These are phyloP conservation scores for Chaetoscypha palmicola DNA, from an alignment of 2,329 filamentous ascomycete genomes.

Conservation along the genomic window DNA sequence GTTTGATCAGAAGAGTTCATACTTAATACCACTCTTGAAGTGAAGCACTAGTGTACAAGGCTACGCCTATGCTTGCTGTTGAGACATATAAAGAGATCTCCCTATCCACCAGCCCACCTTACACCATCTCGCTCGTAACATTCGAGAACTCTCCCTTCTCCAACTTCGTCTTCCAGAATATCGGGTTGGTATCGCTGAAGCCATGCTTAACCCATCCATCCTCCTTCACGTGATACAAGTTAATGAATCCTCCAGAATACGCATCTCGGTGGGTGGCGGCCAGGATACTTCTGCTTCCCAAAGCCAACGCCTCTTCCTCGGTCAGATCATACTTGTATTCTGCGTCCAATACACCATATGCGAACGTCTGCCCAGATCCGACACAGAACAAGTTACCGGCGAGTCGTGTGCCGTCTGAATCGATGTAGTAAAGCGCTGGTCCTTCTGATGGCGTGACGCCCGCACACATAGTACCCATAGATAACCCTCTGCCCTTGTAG, in stretches of 20 bases:
- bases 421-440: conserved; percentile 97
- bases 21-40: conserved; percentile 15
- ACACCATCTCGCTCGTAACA: conserved; percentile 30
- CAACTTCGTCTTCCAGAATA: conserved; percentile 99
- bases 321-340: conserved; percentile 87
- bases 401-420: conserved; percentile 89
- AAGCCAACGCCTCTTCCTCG: conserved; percentile 81
- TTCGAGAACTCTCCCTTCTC: conserved; percentile 90
- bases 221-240: conserved; percentile 98
- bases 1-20: conserved; percentile 7
- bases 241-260: conserved; percentile 98
- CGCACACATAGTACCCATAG: conserved; percentile 99
- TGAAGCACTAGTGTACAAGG: conserved; percentile 29
- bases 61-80: conserved; percentile 26
- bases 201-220: conserved; percentile 98
- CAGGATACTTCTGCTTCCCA: conserved; percentile 86
- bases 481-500: conserved; percentile 98
- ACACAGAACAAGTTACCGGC: conserved; percentile 97
- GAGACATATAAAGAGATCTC: conserved; percentile 27
- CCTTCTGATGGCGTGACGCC: conserved; percentile 94
- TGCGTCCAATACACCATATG: conserved; percentile 94
- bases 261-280: conserved; percentile 95
- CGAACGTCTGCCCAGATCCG: conserved; percentile 95
- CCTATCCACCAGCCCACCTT: conserved; percentile 14
- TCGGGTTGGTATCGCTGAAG: conserved; percentile 96